Base-by-base conservation (phyloP, 441 rosid species). In the Capsella rubella region DNA sequence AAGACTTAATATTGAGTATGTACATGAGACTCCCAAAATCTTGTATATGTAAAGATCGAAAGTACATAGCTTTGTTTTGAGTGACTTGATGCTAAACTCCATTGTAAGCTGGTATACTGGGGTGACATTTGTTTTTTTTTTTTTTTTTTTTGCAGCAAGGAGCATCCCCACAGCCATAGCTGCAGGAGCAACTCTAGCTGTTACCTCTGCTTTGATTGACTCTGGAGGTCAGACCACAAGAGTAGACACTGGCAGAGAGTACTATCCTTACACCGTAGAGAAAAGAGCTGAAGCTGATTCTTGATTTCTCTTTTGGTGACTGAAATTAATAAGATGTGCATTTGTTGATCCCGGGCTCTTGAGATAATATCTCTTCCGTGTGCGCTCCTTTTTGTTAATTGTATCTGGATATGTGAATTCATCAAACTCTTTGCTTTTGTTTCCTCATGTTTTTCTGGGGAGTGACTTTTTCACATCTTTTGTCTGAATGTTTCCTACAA, bases 261-360 rank as follows among this genome's bases (percentile, higher is more conserved):
- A 61, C 52, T 61, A 61, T 61, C 66, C 66, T 27, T 61, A 61
- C 52, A 61, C 66, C 13, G 66, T 61, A 0, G 52, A 42, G 66
- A 61, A 61, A 61, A 27, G 87, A 78, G 67, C 94, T 50, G 46
- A 61, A 61, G 64, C 46, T 37, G 64, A 59, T 59, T 39, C 46
- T 1, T 60, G 28, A 67, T 50, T 37, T 82, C 62, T 29, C 65
- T 13, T 57, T 31, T 57, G 42, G 76, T 63, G 61, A 25, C 68
- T 56, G 55, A 71, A 53, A 28, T 45, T 28, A 15, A 69, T 63
- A 74, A 76, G 79, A 45, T 69, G 62, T 73, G 71, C 56, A 64
- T 72, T 65, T 3, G 29, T 67, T 47, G 57, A 56, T 28, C 13
- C 67, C 3, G 14, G 11, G 29, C 14, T 45, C 18, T 61, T 61